Base-by-base conservation (phyloP, 2,329 filamentous ascomycete genomes). In the Diaporthe ilicicola region DNA sequence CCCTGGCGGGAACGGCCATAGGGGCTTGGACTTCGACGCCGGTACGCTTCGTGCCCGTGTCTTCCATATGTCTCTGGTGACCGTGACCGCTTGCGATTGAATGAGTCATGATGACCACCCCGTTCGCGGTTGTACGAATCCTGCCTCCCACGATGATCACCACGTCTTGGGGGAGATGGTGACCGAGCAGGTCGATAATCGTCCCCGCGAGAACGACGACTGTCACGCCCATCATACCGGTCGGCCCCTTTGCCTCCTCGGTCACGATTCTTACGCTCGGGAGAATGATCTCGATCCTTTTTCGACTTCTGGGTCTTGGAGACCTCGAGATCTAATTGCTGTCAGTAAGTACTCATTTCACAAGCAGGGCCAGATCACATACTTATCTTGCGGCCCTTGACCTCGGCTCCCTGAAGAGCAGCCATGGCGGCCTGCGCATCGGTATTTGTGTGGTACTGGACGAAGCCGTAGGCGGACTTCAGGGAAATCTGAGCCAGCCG, bases 401-500 rank as follows among this genome's bases (percentile, higher is more conserved):
- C 90, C 74, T 94, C 89, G 50, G 90, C 88, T 12, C 93, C 94
- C 81, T 98, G 94, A 73, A 98, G 90, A 44, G 87, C 87, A 44
- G 92, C 86, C 76, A 98, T 87, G 5, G 95, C 95, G 55, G 87
- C 86, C 70, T 88, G 86, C 74, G 94, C 97, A 77, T 95, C 92
- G 2, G 88, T 86, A 4, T 91, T 84, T 37, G 94, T 91, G 74
- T 97, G 88, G 75, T 97, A 99, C 79, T 98, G 96, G 44, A 98
- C 94, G 79, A 98, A 99, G 1, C 96, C 96, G 81, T 97, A 98
- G 1, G 95, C 95, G 75, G 96, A 94, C 81, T 98, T 98, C 76
- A 98, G 94, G 0, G 94, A 97, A 72, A 98, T 96, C 79, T 99
- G 96, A 2, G 95, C 95, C 56, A 99, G 85, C 73, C 91, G 92